These are phyloP conservation scores for Mercurialis annua DNA, from an alignment of 345 rosid genomes.

Conservation along the genomic window DNA sequence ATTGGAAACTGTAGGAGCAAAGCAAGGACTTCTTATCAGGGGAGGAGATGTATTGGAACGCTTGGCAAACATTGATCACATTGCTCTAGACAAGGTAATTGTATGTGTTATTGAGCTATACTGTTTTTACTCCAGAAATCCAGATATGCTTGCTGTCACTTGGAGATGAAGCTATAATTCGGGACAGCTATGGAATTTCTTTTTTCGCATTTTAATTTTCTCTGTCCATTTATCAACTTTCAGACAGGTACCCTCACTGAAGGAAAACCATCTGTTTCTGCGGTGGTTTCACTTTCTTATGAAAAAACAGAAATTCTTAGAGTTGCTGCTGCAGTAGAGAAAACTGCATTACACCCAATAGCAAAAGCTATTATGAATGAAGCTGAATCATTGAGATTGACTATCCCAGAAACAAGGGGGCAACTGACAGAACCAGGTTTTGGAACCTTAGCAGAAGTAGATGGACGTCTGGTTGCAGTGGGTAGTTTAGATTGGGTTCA, in stretches of 20 bases:
- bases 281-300: conserved; percentile 55
- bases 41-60: conserved; percentile 97
- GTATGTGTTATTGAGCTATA: background rate
- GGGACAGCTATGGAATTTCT: background rate
- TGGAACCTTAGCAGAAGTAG: conserved; percentile 89
- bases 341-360: conserved; percentile 82
- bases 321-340: conserved; percentile 94
- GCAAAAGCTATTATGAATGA: conserved; percentile 75
- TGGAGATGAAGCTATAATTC: conserved; percentile 1
- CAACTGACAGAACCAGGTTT: conserved; percentile 89
- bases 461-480: conserved; percentile 80
- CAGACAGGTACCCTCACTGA: conserved; percentile 96
- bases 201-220: background rate
- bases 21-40: conserved; percentile 89
- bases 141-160: background rate
- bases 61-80: conserved; percentile 62
- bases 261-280: conserved; percentile 81
- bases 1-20: conserved; percentile 67
- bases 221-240: conserved; percentile 15
- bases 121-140: background rate
- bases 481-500: conserved; percentile 84
- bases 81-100: conserved; percentile 88
- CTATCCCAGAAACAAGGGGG: conserved; percentile 75
- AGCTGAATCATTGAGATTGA: conserved; percentile 57
- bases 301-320: conserved; percentile 68